These are phyloP conservation scores for Erodium texanum DNA, from an alignment of 441 rosid genomes.

Conservation along the genomic window DNA sequence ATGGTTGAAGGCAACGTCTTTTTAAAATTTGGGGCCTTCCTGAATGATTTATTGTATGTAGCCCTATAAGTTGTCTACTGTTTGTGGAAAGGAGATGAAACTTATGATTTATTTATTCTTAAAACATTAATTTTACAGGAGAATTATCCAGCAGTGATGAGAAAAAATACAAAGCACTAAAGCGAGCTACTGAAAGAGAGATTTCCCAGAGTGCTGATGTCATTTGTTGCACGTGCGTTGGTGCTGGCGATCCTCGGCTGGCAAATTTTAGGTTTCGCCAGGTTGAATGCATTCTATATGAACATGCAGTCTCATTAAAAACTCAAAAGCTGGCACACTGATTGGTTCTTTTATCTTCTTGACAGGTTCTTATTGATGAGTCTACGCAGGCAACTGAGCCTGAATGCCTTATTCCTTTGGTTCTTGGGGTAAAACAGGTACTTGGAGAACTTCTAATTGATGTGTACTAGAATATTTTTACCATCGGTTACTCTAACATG, in stretches of 20 bases:
- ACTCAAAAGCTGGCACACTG: slow-evolving; percentile 20
- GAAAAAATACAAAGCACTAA: slow-evolving; percentile 91
- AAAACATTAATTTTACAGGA: slow-evolving; percentile 38
- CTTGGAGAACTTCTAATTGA: slow-evolving; percentile 10
- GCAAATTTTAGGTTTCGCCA: slow-evolving; percentile 97
- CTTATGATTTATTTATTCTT: not conserved
- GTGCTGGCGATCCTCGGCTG: slow-evolving; percentile 97
- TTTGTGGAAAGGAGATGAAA: not conserved
- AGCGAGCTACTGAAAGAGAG: slow-evolving; percentile 95
- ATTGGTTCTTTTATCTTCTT: slow-evolving; percentile 15
- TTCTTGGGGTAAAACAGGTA: slow-evolving; percentile 99
- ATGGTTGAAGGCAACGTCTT: not conserved
- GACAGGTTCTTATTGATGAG: slow-evolving; percentile 95
- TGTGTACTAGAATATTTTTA: not conserved
- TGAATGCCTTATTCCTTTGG: slow-evolving; percentile 98
- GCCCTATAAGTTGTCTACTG: not conserved
- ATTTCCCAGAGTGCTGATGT: slow-evolving; percentile 99
- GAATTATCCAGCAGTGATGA: slow-evolving; percentile 97
- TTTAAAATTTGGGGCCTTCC: not conserved
- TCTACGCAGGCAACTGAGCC: slow-evolving; percentile 99
- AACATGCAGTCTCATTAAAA: slow-evolving; percentile 7
- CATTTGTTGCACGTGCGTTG: slow-evolving; percentile 97
- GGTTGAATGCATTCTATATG: slow-evolving; percentile 35
- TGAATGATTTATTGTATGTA: not conserved
- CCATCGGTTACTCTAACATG: slow-evolving; percentile 18